Base-by-base conservation (phyloP, 495 filamentous ascomycete species). In the Lepraria neglecta region DNA sequence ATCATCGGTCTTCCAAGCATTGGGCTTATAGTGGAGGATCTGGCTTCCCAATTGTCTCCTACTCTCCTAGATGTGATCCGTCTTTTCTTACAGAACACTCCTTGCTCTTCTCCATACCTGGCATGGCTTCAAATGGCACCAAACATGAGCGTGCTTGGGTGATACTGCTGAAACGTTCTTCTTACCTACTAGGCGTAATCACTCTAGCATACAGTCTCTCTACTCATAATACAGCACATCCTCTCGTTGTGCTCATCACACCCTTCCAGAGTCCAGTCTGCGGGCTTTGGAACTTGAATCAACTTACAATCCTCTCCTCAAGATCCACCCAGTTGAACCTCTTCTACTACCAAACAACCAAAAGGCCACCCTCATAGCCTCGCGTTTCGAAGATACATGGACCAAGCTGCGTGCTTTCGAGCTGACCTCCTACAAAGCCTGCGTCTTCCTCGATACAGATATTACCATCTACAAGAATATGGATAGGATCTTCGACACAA, bases 331-430 rank as follows among this genome's bases (percentile, higher is more conserved):
- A 10, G 71, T 74, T 51, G 64, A 74, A 12, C 67, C 71, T 0
- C 65, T 83, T 12, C 47, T 65, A 6, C 66, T 58, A 17, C 21
- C 66, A 12, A 28, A 56, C 10, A 40, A 45, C 30, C 50, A 56
- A 28, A 67, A 62, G 19, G 54, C 58, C 6, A 65, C 66, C 15
- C 60, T 62, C 21, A 63, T 68, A 54, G 66, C 66, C n/a, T 59
- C 60, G 7, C 64, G 79, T 15, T 82, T 82, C 58, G 65, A 66
- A 47, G 78, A 82, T 60, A 82, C 80, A 19, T 82, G 78, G 79
- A 81, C 80, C 1, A 83, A 84, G 58, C 72, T 83, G 0, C 72
- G 74, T 28, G 79, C 80, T 24, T 83, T 82, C 67, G 73, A 74
- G 33, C 62, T 79, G 3, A 70, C 65, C 38, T 70, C 68, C 15